A percentile compares a stretch with the other conserved stretches of the same genome.
phyloP scores from a whole-genome alignment of 2,329 filamentous ascomycete genomes.

The Alternaria sp. region DNA sequence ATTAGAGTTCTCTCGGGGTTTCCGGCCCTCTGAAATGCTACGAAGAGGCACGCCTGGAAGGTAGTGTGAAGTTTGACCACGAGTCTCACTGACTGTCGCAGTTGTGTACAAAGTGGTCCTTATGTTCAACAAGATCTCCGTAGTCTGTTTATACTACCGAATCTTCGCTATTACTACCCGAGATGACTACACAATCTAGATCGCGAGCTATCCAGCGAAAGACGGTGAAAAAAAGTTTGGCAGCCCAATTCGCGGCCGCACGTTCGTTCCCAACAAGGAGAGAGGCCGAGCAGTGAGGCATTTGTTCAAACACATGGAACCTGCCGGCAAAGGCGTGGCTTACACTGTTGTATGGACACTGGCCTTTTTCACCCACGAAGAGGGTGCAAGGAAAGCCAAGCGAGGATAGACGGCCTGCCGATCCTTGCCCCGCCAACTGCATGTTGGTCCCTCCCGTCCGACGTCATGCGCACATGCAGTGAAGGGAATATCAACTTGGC shows the following conservation, averaged over 20 bases:
- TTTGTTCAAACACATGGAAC: conserved; percentile 8
- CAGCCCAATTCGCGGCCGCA: conserved; percentile 2
- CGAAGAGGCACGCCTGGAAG: neutral
- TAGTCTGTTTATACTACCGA: conserved; percentile 47
- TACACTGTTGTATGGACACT: conserved; percentile 10
- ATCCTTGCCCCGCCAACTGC: conserved; percentile 38
- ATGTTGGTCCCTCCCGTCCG: conserved; percentile 28
- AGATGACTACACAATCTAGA: conserved; percentile 3
- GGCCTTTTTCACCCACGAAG: conserved; percentile 23
- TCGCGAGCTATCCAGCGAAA: conserved; percentile 2
- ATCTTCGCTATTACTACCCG: conserved; percentile 41
- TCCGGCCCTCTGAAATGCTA: neutral
- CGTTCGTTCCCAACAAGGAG: conserved; percentile 1
- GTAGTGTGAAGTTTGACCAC: neutral
- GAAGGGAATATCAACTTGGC: conserved; percentile 25
- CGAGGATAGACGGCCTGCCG: conserved; percentile 17
- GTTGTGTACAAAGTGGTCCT: conserved; percentile 52
- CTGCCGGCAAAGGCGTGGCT: conserved; percentile 15
- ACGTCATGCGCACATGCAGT: conserved; percentile 43
- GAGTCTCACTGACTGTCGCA: conserved; percentile 5
- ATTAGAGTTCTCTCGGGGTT: neutral
- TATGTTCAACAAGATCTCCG: conserved; percentile 47
- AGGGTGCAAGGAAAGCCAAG: conserved; percentile 24
- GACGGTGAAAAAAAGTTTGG: conserved; percentile 7
- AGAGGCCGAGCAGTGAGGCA: neutral